A percentile compares a stretch with the other conserved stretches of the same genome.
Conservation (phyloP, 805 yeast species). For the Diddensiella santjacobensis region DNA sequence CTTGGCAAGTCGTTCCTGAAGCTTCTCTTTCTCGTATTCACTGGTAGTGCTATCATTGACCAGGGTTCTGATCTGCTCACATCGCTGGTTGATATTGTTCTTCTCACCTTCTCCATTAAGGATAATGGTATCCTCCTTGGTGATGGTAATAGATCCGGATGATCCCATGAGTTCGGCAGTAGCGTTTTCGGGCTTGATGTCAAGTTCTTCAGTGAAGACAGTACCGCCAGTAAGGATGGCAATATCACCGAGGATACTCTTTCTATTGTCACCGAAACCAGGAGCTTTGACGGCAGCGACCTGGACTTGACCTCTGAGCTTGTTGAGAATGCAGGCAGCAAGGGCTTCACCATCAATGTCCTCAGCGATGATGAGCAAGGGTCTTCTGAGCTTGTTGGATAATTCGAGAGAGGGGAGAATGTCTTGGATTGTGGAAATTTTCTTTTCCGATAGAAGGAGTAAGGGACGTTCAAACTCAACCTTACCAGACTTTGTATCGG, state of each 20-base stretch:
- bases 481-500: slow-evolving; percentile 86
- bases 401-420: slow-evolving; percentile 88
- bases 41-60: slow-evolving; percentile 66
- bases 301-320: slow-evolving; percentile 96
- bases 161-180: slow-evolving; percentile 86
- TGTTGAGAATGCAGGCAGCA: slow-evolving; percentile 96
- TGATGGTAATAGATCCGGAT: slow-evolving; percentile 85
- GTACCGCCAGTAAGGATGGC: slow-evolving; percentile 95
- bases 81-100: slow-evolving; percentile 75
- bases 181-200: slow-evolving; percentile 92
- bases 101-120: slow-evolving; percentile 89
- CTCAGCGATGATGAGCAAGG: slow-evolving; percentile 89
- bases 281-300: slow-evolving; percentile 98
- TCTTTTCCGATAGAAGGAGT: slow-evolving; percentile 84
- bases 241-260: slow-evolving; percentile 91
- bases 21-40: slow-evolving; percentile 93
- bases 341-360: slow-evolving; percentile 97
- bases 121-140: slow-evolving; percentile 93
- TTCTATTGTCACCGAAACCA: slow-evolving; percentile 98
- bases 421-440: slow-evolving; percentile 84
- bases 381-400: slow-evolving; percentile 90
- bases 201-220: slow-evolving; percentile 81
- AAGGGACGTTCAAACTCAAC: slow-evolving; percentile 94
- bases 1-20: slow-evolving; percentile 96
- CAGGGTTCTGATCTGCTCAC: slow-evolving; percentile 88